These are phyloP conservation scores for Aspergillus cavernicola DNA, from an alignment of 495 filamentous ascomycete species.

Conservation along the genomic window DNA sequence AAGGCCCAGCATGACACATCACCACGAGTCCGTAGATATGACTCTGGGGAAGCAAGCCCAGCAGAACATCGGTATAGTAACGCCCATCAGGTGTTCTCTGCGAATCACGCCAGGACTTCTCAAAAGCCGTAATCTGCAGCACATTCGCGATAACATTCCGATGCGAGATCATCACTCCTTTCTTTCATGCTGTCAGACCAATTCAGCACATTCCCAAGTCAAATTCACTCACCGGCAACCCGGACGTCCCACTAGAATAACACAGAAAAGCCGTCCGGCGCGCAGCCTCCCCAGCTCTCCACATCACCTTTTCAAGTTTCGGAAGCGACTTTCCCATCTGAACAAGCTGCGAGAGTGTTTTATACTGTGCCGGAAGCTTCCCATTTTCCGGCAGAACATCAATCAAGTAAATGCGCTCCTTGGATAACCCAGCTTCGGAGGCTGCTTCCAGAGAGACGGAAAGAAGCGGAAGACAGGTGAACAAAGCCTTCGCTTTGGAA, in stretches of 20 bases:
- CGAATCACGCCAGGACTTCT: conserved; percentile 43
- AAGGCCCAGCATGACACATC: conserved; percentile 63
- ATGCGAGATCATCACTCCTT: conserved; percentile 94
- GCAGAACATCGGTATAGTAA: conserved; percentile 52
- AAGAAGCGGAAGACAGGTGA: conserved; percentile 76
- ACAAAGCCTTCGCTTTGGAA: conserved; percentile 69
- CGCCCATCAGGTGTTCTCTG: conserved; percentile 31
- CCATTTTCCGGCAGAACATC: conserved; percentile 17
- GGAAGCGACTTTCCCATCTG: conserved; percentile 59
- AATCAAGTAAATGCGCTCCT: conserved; percentile 70
- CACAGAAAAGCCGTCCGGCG: conserved; percentile 79
- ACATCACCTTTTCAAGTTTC: conserved; percentile 60
- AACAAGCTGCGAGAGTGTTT: conserved; percentile 68
- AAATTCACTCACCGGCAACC: conserved; percentile 62
- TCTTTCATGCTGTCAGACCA: conserved; percentile 43
- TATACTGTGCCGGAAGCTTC: conserved; percentile 59
- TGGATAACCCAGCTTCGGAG: conserved; percentile 61
- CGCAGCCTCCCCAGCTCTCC: conserved; percentile 70
- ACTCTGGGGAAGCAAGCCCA: conserved; percentile 77
- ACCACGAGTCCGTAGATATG: conserved; percentile 87
- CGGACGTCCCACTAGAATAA: conserved; percentile 87
- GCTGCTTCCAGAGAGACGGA: conserved; percentile 67
- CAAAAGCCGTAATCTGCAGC: conserved; percentile 58
- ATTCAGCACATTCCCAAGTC: neutral
- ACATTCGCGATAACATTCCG: conserved; percentile 83